phyloP scores from a whole-genome alignment of 192 early-diverging fungal genomes.

The Chytriomyces sp. region DNA sequence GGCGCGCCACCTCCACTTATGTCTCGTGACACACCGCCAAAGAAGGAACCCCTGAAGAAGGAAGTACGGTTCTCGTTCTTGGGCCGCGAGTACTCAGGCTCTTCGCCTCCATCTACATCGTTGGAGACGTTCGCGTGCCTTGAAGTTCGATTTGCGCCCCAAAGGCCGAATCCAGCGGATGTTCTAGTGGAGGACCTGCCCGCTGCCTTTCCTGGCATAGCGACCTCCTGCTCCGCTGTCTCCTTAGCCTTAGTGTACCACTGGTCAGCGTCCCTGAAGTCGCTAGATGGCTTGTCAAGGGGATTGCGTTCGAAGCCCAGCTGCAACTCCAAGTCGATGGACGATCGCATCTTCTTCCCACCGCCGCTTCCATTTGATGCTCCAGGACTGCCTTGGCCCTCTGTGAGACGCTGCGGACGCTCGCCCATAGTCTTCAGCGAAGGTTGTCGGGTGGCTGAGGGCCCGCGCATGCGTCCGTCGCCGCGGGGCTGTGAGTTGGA shows the following conservation, averaged over 20 bases:
- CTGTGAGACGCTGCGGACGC: not conserved
- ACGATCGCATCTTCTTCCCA: constrained; percentile 13
- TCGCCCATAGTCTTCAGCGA: not conserved
- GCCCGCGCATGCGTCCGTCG: too few species aligned
- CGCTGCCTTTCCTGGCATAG: not conserved
- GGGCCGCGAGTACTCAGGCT: not conserved
- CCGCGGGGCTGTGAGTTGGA: too few species aligned
- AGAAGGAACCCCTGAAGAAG: constrained; percentile 20
- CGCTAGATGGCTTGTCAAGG: constrained; percentile 19
- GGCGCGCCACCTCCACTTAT: not conserved
- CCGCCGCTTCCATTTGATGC: not conserved
- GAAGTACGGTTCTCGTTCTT: not conserved
- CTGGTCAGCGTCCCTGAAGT: constrained; percentile 26
- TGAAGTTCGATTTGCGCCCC: not conserved
- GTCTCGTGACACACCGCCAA: constrained; percentile 19
- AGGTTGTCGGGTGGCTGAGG: too few species aligned
- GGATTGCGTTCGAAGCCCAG: constrained; percentile 24
- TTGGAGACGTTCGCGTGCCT: not conserved
- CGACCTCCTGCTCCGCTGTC: constrained; percentile 5
- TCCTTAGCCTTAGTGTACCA: constrained; percentile 27
- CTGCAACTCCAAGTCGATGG: constrained; percentile 26
- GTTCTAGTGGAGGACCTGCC: not conserved
- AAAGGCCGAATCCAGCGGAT: not conserved
- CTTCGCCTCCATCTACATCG: not conserved
- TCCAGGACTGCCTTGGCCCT: not conserved